Conservation (phyloP, 2,329 filamentous ascomycete species). For the Sclerotinia trifoliorum region DNA sequence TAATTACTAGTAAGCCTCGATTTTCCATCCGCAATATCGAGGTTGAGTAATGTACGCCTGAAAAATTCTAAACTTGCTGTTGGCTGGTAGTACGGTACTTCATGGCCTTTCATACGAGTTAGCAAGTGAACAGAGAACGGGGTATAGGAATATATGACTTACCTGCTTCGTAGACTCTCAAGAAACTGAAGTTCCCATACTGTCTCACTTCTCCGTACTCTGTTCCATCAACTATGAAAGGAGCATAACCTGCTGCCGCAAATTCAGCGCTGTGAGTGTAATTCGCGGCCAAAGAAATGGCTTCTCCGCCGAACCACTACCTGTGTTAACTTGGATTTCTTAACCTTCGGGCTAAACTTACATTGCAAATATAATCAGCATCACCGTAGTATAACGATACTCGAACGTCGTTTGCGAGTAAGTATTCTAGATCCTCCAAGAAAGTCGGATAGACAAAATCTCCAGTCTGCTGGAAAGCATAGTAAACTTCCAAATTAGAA, state of each 20-base stretch:
- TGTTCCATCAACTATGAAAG: slow-evolving; percentile 53
- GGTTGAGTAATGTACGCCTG: slow-evolving; percentile 33
- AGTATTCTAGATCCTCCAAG: slow-evolving; percentile 46
- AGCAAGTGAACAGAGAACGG: background rate
- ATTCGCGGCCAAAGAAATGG: slow-evolving; percentile 52
- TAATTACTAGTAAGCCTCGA: slow-evolving; percentile 28
- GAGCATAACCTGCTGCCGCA: slow-evolving; percentile 54
- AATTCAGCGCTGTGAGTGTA: slow-evolving; percentile 49
- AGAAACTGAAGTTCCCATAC: slow-evolving; percentile 50
- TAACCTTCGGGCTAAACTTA: slow-evolving; percentile 1
- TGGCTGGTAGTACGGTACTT: slow-evolving; percentile 36
- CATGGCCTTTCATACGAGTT: slow-evolving; percentile 27
- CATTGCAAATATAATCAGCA: slow-evolving; percentile 38
- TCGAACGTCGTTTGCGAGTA: slow-evolving; percentile 49
- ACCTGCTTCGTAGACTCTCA: slow-evolving; percentile 35
- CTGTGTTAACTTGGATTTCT: slow-evolving; percentile 14
- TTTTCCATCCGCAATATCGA: slow-evolving; percentile 47
- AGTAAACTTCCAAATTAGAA: slow-evolving; percentile 43
- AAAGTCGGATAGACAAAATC: slow-evolving; percentile 64
- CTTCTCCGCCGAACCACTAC: slow-evolving; percentile 53
- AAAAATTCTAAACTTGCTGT: slow-evolving; percentile 36
- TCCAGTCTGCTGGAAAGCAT: slow-evolving; percentile 48
- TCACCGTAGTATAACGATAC: slow-evolving; percentile 59
- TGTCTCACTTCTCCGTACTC: slow-evolving; percentile 59
- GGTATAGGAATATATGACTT: background rate